Percentiles rank a stretch among this genome's conserved stretches.
Evolutionary conservation across 2,329 filamentous ascomycete genomes (phyloP).

Genomic region (Aspergillus neotritici): DNA sequence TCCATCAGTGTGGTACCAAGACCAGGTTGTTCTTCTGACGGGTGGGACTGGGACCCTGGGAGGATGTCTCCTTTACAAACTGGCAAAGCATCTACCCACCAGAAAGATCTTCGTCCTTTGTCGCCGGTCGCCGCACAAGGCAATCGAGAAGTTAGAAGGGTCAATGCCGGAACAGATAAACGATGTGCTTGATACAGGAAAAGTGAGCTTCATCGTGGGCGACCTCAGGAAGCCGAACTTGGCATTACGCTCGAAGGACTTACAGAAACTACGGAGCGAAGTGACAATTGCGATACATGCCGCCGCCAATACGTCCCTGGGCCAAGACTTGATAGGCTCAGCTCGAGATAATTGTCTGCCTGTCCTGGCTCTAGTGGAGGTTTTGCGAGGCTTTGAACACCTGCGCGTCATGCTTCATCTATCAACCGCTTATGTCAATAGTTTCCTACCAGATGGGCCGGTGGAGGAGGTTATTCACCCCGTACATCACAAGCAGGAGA

Average conservation of each 20-base stretch:
- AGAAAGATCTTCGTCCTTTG: conserved; percentile 27
- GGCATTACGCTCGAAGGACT: conserved; percentile 14
- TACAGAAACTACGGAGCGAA: conserved; percentile 20
- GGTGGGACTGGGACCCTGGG: conserved; percentile 29
- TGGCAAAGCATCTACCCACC: conserved; percentile 28
- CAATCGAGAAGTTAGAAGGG: conserved; percentile 25
- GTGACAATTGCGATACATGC: conserved; percentile 31
- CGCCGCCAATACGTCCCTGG: conserved; percentile 29
- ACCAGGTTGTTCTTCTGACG: conserved; percentile 27
- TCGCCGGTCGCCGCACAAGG: conserved; percentile 18
- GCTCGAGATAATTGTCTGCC: conserved; percentile 30
- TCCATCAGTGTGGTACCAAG: no score
- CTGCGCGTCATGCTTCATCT: conserved; percentile 27
- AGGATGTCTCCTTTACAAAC: conserved; percentile 30
- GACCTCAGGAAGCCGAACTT: conserved; percentile 25
- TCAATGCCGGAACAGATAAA: conserved; percentile 25
- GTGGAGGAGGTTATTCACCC: conserved; percentile 23
- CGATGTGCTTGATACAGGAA: conserved; percentile 21
- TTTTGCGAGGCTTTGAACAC: conserved; percentile 21
- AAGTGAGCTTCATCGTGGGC: conserved; percentile 25
- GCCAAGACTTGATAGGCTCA: conserved; percentile 22
- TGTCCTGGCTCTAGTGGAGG: conserved; percentile 23
- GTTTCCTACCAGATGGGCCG: conserved; percentile 27
- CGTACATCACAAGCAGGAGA: not conserved
- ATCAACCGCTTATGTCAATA: conserved; percentile 29